A percentile compares a stretch with the other conserved stretches of the same genome.
Conservation (phyloP, 768 basidiomycete genomes). For the Amanita thiersii region DNA sequence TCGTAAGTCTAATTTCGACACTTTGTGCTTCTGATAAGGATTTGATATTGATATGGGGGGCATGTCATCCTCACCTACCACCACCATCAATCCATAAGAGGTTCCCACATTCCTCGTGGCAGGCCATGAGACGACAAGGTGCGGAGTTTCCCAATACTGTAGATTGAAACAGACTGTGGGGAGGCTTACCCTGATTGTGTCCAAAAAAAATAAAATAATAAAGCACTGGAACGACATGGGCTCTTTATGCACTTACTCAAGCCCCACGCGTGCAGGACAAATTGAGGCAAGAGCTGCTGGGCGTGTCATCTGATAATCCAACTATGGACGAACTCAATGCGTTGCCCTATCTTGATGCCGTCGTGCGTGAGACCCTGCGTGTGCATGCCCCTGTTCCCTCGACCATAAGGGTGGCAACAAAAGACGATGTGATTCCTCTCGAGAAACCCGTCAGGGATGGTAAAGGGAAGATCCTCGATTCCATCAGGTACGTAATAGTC, state of each 20-base stretch:
- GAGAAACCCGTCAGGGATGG: slow-evolving; percentile 34
- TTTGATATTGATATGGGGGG: no score
- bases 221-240: slow-evolving; percentile 47
- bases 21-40: not conserved
- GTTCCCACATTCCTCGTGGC: slow-evolving; percentile 54
- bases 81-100: no score
- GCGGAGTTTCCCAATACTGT: not conserved
- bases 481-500: slow-evolving; percentile 25
- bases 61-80: no score
- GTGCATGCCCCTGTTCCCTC: slow-evolving; percentile 42
- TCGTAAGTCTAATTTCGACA: slow-evolving; percentile 24
- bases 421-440: slow-evolving; percentile 48
- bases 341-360: slow-evolving; percentile 63
- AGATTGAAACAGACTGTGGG: not conserved
- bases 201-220: not conserved
- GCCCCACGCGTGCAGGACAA: slow-evolving; percentile 40
- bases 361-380: slow-evolving; percentile 54
- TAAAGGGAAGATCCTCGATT: slow-evolving; percentile 30
- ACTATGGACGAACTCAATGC: slow-evolving; percentile 62
- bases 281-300: slow-evolving; percentile 50
- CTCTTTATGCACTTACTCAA: slow-evolving; percentile 45
- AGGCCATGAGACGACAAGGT: slow-evolving; percentile 54
- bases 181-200: no score
- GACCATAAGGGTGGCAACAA: slow-evolving; percentile 33
- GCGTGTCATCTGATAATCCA: slow-evolving; percentile 45